Base-by-base conservation (phyloP, 805 yeast species). In the Cyberlindnera bimundalis region DNA sequence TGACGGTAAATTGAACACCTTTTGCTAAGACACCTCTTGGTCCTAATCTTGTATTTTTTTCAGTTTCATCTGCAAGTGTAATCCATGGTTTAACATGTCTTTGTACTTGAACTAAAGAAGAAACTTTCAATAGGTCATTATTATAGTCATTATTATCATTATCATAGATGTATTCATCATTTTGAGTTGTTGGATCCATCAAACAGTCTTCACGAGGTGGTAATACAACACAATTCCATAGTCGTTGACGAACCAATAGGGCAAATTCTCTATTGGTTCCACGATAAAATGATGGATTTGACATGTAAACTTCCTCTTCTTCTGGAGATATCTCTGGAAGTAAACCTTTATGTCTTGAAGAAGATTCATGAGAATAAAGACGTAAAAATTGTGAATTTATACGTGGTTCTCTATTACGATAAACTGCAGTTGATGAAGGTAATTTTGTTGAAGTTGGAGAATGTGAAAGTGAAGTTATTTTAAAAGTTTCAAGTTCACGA, bases 161-260 rank as follows among this genome's bases (percentile, higher is more conserved):
- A 23, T 36, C 39, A 20, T 47, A 52, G 12, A 50, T 52, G 23
- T 63, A 62, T 11, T 60, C 53, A 29, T 53, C 56, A 13, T 23
- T 30, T 15, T 30, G 33, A 23, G 24, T 4, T 4, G 21, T 17
- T 9, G 61, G 38, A 16, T 67, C 68, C 9, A 54, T 15, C 3
- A 37, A 44, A 1, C 51, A 44, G 47, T 78, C 84, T 2, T 47
- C 42, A 32, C 82, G 61, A 18, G 83, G 81, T 4, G 73, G 70
- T 24, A 79, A 54, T 5, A 78, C 65, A 13, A 78, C 79, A 37
- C 65, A 67, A 27, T 66, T 64, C 81, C 81, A 77, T 33, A 78
- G 56, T 51, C 74, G 71, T 33, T 75, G 76, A 39, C 76, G 61
- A 4, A 76, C 66, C 14, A 66, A 41, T 8, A 65, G 53, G 1